These are phyloP conservation scores for Paracamarosporium sp. DNA, from an alignment of 2,329 filamentous ascomycete species.

Conservation along the genomic window DNA sequence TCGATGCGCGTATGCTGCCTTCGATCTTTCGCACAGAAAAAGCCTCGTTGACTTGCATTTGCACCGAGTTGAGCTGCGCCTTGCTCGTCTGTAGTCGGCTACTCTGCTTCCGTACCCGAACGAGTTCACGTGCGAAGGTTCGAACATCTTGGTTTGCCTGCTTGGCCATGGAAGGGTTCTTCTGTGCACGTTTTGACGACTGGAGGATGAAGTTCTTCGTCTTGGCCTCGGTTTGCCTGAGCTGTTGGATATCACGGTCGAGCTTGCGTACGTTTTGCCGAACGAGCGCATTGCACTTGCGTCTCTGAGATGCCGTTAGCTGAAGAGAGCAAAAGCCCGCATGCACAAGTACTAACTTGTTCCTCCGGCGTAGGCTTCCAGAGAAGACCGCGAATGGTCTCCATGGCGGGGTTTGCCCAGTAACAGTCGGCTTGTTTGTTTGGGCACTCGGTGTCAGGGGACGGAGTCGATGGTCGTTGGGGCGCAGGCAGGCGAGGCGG, in stretches of 20 bases:
- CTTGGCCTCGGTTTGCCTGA: slow-evolving; percentile 74
- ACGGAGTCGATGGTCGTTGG: neutral
- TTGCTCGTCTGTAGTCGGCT: slow-evolving; percentile 82
- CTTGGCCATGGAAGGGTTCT: slow-evolving; percentile 77
- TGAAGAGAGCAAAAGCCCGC: neutral
- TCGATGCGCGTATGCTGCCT: slow-evolving; percentile 83
- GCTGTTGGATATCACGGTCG: slow-evolving; percentile 85
- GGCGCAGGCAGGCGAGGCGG: neutral
- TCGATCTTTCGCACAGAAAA: slow-evolving; percentile 97
- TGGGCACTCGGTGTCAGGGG: neutral
- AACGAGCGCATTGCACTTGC: slow-evolving; percentile 93
- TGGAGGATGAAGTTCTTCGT: slow-evolving; percentile 84
- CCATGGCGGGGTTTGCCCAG: slow-evolving; percentile 65
- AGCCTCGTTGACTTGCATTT: slow-evolving; percentile 97
- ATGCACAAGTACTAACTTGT: slow-evolving; percentile 67
- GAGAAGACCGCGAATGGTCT: slow-evolving; percentile 84
- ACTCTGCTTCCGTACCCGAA: slow-evolving; percentile 79
- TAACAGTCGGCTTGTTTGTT: neutral
- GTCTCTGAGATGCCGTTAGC: slow-evolving; percentile 66
- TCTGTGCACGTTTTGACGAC: slow-evolving; percentile 80
- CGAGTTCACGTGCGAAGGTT: slow-evolving; percentile 85
- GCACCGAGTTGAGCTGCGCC: slow-evolving; percentile 88
- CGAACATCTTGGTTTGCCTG: slow-evolving; percentile 85
- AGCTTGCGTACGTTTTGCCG: slow-evolving; percentile 90
- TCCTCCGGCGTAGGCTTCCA: slow-evolving; percentile 91